phyloP scores from a whole-genome alignment of 2,329 filamentous ascomycete genomes.

The Colletotrichum neosansevieriae region DNA sequence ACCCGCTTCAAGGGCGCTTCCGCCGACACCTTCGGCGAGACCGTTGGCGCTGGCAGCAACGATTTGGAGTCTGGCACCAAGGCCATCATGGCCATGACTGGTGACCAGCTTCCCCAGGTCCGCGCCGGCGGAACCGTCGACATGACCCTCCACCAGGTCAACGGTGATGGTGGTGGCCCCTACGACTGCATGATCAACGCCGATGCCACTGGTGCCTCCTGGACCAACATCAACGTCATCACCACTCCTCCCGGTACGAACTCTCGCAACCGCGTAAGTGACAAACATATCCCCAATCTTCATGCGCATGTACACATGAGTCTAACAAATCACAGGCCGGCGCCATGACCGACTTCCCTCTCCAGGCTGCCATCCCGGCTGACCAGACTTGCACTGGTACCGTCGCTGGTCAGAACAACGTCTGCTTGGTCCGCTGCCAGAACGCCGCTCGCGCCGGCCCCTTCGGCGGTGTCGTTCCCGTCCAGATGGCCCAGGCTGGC shows the following conservation, averaged over 20 bases:
- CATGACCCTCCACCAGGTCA: conserved; percentile 61
- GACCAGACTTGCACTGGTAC: conserved; percentile 66
- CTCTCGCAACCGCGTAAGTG: conserved; percentile 56
- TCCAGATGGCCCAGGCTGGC: conserved; percentile 35
- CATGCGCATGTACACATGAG: no score
- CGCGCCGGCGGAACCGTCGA: conserved; percentile 65
- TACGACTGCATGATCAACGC: conserved; percentile 70
- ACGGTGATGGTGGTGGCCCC: conserved; percentile 48
- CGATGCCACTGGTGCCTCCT: conserved; percentile 64
- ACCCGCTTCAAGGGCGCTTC: conserved; percentile 70
- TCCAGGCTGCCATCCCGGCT: conserved; percentile 64
- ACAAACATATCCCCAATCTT: no score
- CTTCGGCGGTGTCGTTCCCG: conserved; percentile 61
- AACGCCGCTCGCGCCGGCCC: conserved; percentile 68
- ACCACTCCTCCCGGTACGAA: conserved; percentile 63
- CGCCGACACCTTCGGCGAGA: conserved; percentile 68
- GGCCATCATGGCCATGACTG: conserved; percentile 68
- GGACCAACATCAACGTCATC: conserved; percentile 63
- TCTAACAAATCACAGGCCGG: conserved; percentile 46
- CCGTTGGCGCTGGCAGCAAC: conserved; percentile 67
- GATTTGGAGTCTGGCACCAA: conserved; percentile 67
- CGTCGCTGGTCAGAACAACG: conserved; percentile 65
- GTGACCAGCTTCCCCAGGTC: conserved; percentile 69
- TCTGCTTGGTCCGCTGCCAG: conserved; percentile 70
- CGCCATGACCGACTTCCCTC: conserved; percentile 55